Percentiles rank a stretch among this genome's conserved stretches.
phyloP scores from a whole-genome alignment of 306 rosid species.

The Calophaca sinica region DNA sequence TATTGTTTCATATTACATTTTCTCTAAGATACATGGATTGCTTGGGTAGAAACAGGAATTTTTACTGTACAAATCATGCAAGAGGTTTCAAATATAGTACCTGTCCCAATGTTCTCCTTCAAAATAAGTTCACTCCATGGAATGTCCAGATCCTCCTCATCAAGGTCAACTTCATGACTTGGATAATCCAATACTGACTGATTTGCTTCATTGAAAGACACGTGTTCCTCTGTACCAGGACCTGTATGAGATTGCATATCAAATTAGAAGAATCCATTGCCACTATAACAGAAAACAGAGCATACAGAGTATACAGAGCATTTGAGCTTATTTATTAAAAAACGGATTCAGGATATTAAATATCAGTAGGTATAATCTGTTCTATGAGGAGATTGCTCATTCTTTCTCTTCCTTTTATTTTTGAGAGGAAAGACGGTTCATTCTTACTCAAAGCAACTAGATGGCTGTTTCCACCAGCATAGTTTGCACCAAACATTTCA shows the following conservation, averaged over 20 bases:
- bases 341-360: background rate
- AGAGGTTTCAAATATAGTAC: constrained; percentile 49
- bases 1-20: constrained; percentile 33
- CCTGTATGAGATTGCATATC: constrained; percentile 44
- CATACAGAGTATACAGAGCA: background rate
- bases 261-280: constrained; percentile 17
- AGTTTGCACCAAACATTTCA: constrained; percentile 43
- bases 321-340: constrained; percentile 36
- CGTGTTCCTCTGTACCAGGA: constrained; percentile 44
- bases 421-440: constrained; percentile 21
- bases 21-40: constrained; percentile 27
- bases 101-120: constrained; percentile 89
- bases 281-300: constrained; percentile 37
- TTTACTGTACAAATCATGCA: constrained; percentile 10
- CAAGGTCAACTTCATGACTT: constrained; percentile 58
- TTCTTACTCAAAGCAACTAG: constrained; percentile 44
- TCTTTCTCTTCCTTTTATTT: constrained; percentile 36
- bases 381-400: constrained; percentile 36
- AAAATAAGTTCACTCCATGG: constrained; percentile 79
- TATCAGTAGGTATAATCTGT: constrained; percentile 20
- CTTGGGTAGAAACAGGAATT: constrained; percentile 4
- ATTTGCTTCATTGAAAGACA: constrained; percentile 46
- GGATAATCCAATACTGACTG: constrained; percentile 46
- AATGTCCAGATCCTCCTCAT: constrained; percentile 74
- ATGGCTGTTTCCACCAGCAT: constrained; percentile 44